Conservation (phyloP, 345 rosid species). For the Boechera stricta region DNA sequence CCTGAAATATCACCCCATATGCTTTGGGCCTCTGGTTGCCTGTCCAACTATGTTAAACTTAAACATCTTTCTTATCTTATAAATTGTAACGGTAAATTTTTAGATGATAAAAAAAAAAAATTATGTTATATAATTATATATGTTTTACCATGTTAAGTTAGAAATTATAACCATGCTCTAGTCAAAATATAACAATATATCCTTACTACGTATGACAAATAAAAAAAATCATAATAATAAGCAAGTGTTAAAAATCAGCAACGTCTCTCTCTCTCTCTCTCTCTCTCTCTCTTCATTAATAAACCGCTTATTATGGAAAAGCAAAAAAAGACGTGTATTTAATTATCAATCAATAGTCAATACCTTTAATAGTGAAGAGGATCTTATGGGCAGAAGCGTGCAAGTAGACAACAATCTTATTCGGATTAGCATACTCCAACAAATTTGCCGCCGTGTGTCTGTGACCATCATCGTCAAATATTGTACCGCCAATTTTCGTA, state of each 20-base stretch:
- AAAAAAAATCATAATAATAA: background rate
- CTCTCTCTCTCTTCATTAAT: background rate
- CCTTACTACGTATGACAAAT: background rate
- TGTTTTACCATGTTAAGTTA: background rate
- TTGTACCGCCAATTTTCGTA: conserved; percentile 68
- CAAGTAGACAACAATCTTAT: conserved; percentile 53
- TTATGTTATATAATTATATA: no score
- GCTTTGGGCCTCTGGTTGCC: conserved; percentile 53
- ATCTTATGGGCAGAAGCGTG: conserved; percentile 64
- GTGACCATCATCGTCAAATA: conserved; percentile 60
- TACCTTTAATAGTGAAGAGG: conserved; percentile 50
- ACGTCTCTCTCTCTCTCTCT: background rate
- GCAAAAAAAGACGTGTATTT: no score
- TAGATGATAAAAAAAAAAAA: no score
- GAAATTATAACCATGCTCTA: background rate
- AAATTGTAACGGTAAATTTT: no score
- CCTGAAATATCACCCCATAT: conserved; percentile 64
- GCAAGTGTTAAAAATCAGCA: background rate
- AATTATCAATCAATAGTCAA: background rate
- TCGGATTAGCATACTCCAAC: conserved; percentile 66
- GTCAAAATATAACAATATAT: background rate
- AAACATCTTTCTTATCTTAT: no score
- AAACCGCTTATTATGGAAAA: background rate
- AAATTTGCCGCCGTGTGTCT: conserved; percentile 77
- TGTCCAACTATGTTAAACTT: background rate